Evolutionary conservation across 2,329 filamentous ascomycete species (phyloP).

Genomic region (Paracorniculantispora psalliotae): DNA sequence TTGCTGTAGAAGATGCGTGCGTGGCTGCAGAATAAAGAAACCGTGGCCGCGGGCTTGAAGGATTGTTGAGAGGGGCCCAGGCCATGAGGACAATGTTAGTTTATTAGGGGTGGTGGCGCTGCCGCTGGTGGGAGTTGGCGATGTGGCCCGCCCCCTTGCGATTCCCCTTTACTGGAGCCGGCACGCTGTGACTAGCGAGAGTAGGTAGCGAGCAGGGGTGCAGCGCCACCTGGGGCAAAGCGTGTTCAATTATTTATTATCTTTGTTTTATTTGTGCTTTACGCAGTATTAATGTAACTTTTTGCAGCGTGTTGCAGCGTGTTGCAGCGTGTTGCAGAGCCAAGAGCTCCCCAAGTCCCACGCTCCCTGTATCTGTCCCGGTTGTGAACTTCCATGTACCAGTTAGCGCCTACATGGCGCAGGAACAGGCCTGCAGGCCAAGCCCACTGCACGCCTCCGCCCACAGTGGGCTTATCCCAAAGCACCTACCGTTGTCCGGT

Average conservation of each 20-base stretch:
- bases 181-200: not conserved
- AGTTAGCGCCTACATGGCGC: constrained; percentile 2
- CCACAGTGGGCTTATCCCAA: constrained; percentile 3
- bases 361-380: no score
- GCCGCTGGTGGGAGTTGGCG: constrained; percentile 7
- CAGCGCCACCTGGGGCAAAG: not conserved
- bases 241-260: no score
- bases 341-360: no score
- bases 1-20: constrained; percentile 10
- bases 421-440: constrained; percentile 3
- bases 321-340: not conserved
- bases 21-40: not conserved
- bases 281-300: no score
- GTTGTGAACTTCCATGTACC: no score
- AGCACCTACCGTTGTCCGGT: not conserved
- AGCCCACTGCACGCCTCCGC: not conserved
- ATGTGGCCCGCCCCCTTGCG: constrained; percentile 13
- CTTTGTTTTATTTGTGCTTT: no score
- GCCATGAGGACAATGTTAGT: constrained; percentile 8
- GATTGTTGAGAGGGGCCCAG: constrained; percentile 4
- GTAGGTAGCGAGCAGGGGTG: not conserved
- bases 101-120: constrained; percentile 10
- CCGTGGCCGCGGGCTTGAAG: not conserved
- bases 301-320: not conserved
- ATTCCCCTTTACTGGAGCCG: constrained; percentile 10